These are phyloP conservation scores for Neolentinus lepideus DNA, from an alignment of 1,284 basidiomycete genomes.

Conservation along the genomic window DNA sequence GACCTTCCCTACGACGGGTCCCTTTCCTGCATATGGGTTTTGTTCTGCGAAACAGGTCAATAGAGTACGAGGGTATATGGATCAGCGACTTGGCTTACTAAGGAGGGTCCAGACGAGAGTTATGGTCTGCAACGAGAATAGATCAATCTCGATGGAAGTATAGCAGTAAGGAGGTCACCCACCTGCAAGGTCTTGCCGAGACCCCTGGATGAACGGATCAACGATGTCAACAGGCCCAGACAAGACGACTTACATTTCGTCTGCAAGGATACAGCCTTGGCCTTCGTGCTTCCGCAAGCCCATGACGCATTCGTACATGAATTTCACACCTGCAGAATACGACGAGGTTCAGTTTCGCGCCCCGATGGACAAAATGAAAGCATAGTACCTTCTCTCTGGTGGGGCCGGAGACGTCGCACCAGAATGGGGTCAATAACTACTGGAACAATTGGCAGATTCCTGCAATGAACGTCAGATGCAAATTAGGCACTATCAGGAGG, in stretches of 20 bases:
- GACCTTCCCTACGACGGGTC: slow-evolving; percentile 65
- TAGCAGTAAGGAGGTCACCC: slow-evolving; percentile 1
- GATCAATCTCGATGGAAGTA: neutral
- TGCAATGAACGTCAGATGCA: slow-evolving; percentile 17
- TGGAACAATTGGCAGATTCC: slow-evolving; percentile 60
- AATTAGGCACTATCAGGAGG: neutral
- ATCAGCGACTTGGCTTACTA: slow-evolving; percentile 38
- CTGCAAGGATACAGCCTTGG: slow-evolving; percentile 92
- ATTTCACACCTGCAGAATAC: slow-evolving; percentile 55
- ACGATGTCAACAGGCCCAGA: slow-evolving; percentile 3
- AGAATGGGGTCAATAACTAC: slow-evolving; percentile 95
- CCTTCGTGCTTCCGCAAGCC: slow-evolving; percentile 85
- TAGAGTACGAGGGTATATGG: slow-evolving; percentile 1
- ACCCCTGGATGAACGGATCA: slow-evolving; percentile 51
- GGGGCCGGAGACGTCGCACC: slow-evolving; percentile 71
- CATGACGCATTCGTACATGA: slow-evolving; percentile 97
- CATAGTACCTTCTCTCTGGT: slow-evolving; percentile 79
- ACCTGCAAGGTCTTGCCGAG: slow-evolving; percentile 90
- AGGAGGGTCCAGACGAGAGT: slow-evolving; percentile 84
- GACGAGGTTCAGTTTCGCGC: neutral
- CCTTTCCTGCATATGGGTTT: slow-evolving; percentile 66
- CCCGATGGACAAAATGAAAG: neutral
- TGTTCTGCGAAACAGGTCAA: slow-evolving; percentile 51
- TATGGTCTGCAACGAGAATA: slow-evolving; percentile 56
- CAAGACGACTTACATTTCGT: slow-evolving; percentile 71